phyloP scores from a whole-genome alignment of 2,329 filamentous ascomycete genomes.

The Exutisphaerella laricina region DNA sequence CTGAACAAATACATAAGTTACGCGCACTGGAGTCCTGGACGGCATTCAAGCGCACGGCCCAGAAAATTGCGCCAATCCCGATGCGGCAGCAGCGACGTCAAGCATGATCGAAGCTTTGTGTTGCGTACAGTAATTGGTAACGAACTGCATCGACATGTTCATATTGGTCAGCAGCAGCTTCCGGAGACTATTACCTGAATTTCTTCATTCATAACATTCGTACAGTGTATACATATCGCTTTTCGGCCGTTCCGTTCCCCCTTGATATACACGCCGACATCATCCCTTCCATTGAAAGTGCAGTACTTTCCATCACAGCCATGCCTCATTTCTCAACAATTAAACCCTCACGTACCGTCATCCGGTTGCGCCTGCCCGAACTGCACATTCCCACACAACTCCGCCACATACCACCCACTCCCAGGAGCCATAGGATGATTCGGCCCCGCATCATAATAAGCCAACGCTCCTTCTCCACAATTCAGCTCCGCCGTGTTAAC shows the following conservation, averaged over 20 bases:
- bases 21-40: no score
- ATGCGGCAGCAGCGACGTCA: no score
- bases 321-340: neutral
- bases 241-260: neutral
- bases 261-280: neutral
- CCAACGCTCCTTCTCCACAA: conserved; percentile 27
- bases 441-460: conserved; percentile 28
- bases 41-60: no score
- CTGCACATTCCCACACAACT: conserved; percentile 27
- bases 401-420: conserved; percentile 26
- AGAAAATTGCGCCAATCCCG: no score
- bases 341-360: conserved; percentile 26
- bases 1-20: no score
- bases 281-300: neutral
- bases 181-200: no score
- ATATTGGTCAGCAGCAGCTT: no score
- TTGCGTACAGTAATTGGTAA: no score
- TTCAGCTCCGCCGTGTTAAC: conserved; percentile 23
- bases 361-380: conserved; percentile 27
- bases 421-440: conserved; percentile 30
- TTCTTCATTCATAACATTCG: neutral
- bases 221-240: neutral
- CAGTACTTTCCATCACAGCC: neutral
- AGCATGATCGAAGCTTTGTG: no score
- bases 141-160: no score